Conservation (phyloP, 2,329 filamentous ascomycete species). For the Neofusicoccum sp. region DNA sequence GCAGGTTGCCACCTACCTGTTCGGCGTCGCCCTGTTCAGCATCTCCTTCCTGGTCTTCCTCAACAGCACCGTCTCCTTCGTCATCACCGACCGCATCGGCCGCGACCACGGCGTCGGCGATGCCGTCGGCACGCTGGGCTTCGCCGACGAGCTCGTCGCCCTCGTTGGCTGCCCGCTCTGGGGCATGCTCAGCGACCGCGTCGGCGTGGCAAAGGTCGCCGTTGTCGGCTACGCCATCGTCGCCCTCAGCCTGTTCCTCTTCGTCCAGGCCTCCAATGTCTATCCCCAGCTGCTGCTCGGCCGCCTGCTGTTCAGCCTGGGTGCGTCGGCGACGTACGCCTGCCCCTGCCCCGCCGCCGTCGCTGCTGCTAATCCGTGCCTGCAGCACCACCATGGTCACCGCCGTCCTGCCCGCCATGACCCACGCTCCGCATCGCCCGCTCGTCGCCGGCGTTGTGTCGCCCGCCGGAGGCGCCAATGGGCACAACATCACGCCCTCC, state of each 20-base stretch:
- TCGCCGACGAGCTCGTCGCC: slow-evolving; percentile 79
- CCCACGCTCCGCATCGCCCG: slow-evolving; percentile 32
- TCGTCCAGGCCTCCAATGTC: slow-evolving; percentile 82
- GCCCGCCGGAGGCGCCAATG: slow-evolving; percentile 30
- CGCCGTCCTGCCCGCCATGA: slow-evolving; percentile 77
- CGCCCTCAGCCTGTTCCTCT: slow-evolving; percentile 70
- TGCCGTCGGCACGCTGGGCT: slow-evolving; percentile 79
- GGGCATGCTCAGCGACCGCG: slow-evolving; percentile 73
- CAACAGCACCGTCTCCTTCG: slow-evolving; percentile 80
- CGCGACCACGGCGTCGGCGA: slow-evolving; percentile 71
- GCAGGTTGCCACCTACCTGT: slow-evolving; percentile 68
- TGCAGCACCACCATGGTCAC: slow-evolving; percentile 88
- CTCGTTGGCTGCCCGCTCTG: slow-evolving; percentile 76
- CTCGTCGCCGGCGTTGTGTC: slow-evolving; percentile 27
- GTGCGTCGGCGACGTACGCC: slow-evolving; percentile 76
- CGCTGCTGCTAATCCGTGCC: not conserved
- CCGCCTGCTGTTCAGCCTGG: slow-evolving; percentile 82
- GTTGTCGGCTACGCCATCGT: slow-evolving; percentile 81
- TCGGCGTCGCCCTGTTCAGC: slow-evolving; percentile 80
- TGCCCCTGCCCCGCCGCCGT: not conserved
- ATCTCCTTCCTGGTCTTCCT: slow-evolving; percentile 89
- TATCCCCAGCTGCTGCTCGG: slow-evolving; percentile 87
- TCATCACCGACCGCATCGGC: slow-evolving; percentile 78
- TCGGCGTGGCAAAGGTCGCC: slow-evolving; percentile 64
- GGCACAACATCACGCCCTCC: slow-evolving; percentile 62